A percentile compares a stretch with the other conserved stretches of the same genome.
These are phyloP conservation scores for Penicillium daleae DNA, from an alignment of 495 filamentous ascomycete genomes.

Conservation along the genomic window DNA sequence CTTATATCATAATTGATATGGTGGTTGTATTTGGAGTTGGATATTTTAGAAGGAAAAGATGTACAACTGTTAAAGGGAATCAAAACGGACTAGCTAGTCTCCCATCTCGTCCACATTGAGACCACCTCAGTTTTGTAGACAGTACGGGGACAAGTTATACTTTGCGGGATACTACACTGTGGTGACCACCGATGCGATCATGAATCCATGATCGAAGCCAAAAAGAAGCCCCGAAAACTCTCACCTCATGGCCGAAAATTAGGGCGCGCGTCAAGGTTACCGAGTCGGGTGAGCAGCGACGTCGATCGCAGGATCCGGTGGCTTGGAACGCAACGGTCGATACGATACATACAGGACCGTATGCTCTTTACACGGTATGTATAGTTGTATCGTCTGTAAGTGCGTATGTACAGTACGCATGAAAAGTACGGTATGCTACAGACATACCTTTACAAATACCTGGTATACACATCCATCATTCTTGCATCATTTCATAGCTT, in stretches of 20 bases:
- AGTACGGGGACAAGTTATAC: too few species aligned
- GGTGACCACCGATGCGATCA: background rate
- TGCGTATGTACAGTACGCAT: too few species aligned
- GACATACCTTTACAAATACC: background rate
- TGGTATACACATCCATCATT: background rate
- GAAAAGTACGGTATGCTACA: too few species aligned
- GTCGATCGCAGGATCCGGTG: conserved; percentile 32
- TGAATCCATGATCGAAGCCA: conserved; percentile 2
- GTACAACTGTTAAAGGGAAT: background rate
- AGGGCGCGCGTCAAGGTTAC: conserved; percentile 17
- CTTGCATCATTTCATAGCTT: background rate
- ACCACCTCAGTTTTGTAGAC: background rate
- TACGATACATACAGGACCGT: conserved; percentile 4
- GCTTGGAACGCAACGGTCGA: conserved; percentile 32
- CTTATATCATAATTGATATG: background rate
- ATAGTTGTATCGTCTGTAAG: background rate
- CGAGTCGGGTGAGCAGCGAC: conserved; percentile 17
- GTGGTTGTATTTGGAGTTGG: background rate
- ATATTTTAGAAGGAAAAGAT: background rate
- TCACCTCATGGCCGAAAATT: conserved; percentile 2
- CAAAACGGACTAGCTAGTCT: background rate
- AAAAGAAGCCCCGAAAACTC: conserved; percentile 1
- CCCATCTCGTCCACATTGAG: background rate
- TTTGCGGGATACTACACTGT: conserved; percentile 1
- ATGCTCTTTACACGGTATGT: background rate